Evolutionary conservation across 2,329 filamentous ascomycete genomes (phyloP).

Genomic region (Aquanectria penicillioides): DNA sequence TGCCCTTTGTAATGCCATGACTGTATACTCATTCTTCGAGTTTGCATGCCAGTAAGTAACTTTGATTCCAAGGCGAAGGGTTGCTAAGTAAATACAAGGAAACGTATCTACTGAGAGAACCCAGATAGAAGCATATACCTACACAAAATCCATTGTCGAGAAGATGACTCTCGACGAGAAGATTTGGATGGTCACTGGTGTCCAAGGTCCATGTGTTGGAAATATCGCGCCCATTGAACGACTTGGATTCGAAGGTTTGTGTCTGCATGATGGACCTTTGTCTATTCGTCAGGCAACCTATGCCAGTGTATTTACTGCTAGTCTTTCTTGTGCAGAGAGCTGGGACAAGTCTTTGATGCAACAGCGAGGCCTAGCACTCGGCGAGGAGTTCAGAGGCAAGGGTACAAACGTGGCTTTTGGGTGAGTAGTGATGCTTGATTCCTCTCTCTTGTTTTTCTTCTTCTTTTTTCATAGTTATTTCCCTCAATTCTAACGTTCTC

Average conservation of each 20-base stretch:
- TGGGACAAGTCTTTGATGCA: conserved; percentile 66
- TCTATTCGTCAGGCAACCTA: neutral
- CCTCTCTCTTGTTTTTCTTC: no score
- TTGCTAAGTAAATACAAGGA: no score
- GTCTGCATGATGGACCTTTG: conserved; percentile 25
- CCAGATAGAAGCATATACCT: no score
- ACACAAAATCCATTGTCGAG: conserved; percentile 21
- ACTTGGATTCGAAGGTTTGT: conserved; percentile 22
- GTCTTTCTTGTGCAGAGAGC: conserved; percentile 57
- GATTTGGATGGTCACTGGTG: conserved; percentile 34
- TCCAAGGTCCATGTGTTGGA: conserved; percentile 33
- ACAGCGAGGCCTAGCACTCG: conserved; percentile 61
- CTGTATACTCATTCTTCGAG: no score
- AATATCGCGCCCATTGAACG: conserved; percentile 28
- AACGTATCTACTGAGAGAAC: no score
- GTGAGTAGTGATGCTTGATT: no score
- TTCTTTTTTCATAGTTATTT: no score
- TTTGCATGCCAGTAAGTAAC: no score
- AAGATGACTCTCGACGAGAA: conserved; percentile 34
- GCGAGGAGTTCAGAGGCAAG: conserved; percentile 64
- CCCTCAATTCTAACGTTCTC: no score
- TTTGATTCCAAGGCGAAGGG: no score
- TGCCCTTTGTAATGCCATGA: no score
- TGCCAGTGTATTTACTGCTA: conserved; percentile 51
- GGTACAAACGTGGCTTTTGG: conserved; percentile 76